These are phyloP conservation scores for Cladophialophora bantiana DNA, from an alignment of 2,329 filamentous ascomycete species.

Conservation along the genomic window DNA sequence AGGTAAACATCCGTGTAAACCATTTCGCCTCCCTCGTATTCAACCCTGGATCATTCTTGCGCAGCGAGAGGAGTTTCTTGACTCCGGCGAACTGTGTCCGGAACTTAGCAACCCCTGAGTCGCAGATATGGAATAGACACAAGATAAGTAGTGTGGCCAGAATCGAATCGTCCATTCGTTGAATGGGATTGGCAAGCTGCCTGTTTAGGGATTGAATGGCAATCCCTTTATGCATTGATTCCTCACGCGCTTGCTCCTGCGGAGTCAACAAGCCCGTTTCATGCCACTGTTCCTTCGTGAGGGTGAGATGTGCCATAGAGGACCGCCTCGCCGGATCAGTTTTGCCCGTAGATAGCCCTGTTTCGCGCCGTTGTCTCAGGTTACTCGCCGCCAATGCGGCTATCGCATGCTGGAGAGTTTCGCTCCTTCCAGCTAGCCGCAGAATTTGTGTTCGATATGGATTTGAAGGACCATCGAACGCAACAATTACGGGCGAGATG, in stretches of 20 bases:
- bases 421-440: constrained; percentile 76
- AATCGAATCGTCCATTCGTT: constrained; percentile 83
- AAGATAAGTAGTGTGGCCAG: constrained; percentile 85
- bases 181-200: constrained; percentile 77
- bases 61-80: constrained; percentile 83
- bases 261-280: constrained; percentile 53
- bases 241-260: constrained; percentile 73
- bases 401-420: constrained; percentile 89
- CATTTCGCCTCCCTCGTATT: constrained; percentile 62
- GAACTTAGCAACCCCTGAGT: constrained; percentile 91
- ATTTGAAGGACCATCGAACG: constrained; percentile 84
- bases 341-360: constrained; percentile 61
- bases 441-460: constrained; percentile 86
- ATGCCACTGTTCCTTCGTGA: constrained; percentile 49
- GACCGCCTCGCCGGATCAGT: constrained; percentile 58
- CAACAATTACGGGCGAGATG: constrained; percentile 89
- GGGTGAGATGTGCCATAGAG: constrained; percentile 54
- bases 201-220: constrained; percentile 84
- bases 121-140: constrained; percentile 91
- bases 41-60: constrained; percentile 64
- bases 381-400: constrained; percentile 90
- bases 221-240: constrained; percentile 82
- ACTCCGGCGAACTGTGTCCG: constrained; percentile 92
- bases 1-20: constrained; percentile 93
- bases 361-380: constrained; percentile 76